Evolutionary conservation across 2,329 filamentous ascomycete species (phyloP).

Genomic region (Aureobasidium sp.): DNA sequence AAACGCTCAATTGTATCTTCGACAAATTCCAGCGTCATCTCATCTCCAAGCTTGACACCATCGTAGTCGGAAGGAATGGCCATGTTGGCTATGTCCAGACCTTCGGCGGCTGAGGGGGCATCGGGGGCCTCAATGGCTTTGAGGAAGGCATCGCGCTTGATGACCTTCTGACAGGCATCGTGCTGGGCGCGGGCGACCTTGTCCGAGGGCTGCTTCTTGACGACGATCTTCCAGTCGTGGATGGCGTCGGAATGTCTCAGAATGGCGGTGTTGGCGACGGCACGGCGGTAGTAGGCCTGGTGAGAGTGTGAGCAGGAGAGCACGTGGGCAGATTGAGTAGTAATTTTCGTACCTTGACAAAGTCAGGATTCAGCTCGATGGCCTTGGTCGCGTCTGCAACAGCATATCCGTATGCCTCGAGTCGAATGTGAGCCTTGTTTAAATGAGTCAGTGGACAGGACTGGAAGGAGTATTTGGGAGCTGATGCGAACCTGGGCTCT

Average conservation of each 20-base stretch:
- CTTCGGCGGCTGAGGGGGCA: conserved; percentile 85
- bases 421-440: conserved; percentile 79
- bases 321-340: neutral
- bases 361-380: conserved; percentile 77
- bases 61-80: conserved; percentile 78
- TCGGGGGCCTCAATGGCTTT: conserved; percentile 92
- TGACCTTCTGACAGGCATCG: conserved; percentile 88
- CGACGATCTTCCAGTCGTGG: conserved; percentile 85
- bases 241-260: conserved; percentile 81
- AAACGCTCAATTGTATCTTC: conserved; percentile 96
- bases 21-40: conserved; percentile 96
- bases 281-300: conserved; percentile 80
- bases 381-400: conserved; percentile 86
- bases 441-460: neutral
- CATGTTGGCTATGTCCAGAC: conserved; percentile 81
- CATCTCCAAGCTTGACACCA: conserved; percentile 65
- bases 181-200: conserved; percentile 87
- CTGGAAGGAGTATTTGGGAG: neutral
- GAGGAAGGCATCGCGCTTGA: conserved; percentile 86
- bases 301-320: neutral
- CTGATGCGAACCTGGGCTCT: conserved; percentile 69
- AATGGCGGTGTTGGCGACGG: conserved; percentile 85
- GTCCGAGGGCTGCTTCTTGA: conserved; percentile 78
- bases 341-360: conserved; percentile 65
- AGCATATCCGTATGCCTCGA: conserved; percentile 90